These are phyloP conservation scores for Trichoderma virens DNA, from an alignment of 495 filamentous ascomycete genomes.

Conservation along the genomic window DNA sequence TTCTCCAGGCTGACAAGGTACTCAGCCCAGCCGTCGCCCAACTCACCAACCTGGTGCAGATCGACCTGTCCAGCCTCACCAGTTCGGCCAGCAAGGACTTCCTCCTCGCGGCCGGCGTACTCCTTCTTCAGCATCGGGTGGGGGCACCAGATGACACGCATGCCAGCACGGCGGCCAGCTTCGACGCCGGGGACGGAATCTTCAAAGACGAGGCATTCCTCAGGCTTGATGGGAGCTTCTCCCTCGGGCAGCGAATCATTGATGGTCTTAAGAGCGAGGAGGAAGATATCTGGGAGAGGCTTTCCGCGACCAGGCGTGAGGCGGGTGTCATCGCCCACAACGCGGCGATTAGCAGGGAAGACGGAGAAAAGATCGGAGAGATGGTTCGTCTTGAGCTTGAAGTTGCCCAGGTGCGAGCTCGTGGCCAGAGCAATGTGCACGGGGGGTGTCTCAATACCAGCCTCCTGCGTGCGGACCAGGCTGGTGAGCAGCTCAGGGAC, in stretches of 20 bases:
- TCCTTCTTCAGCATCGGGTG: slow-evolving; percentile 71
- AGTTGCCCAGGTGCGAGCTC: slow-evolving; percentile 63
- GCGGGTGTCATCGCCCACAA: slow-evolving; percentile 80
- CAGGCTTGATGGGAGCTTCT: slow-evolving; percentile 62
- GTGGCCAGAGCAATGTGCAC: slow-evolving; percentile 85
- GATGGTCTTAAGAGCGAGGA: slow-evolving; percentile 76
- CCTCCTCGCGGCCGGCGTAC: slow-evolving; percentile 65
- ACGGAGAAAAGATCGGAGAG: slow-evolving; percentile 62
- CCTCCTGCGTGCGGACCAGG: slow-evolving; percentile 28
- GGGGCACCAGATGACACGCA: slow-evolving; percentile 91
- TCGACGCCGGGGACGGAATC: slow-evolving; percentile 91
- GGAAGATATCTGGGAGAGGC: slow-evolving; percentile 90
- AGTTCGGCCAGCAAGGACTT: slow-evolving; percentile 78
- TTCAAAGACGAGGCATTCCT: slow-evolving; percentile 95
- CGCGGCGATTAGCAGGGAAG: slow-evolving; percentile 59
- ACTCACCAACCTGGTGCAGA: slow-evolving; percentile 45
- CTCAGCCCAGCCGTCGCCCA: slow-evolving; percentile 69
- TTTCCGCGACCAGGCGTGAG: slow-evolving; percentile 79
- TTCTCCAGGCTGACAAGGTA: slow-evolving; percentile 52
- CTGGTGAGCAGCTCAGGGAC: slow-evolving; percentile 58
- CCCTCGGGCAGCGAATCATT: slow-evolving; percentile 61
- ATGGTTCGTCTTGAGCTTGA: slow-evolving; percentile 70
- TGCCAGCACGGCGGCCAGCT: slow-evolving; percentile 81
- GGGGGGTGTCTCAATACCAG: slow-evolving; percentile 26
- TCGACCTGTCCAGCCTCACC: slow-evolving; percentile 51